These are phyloP conservation scores for Boechera retrofracta DNA, from an alignment of 345 rosid genomes.

Conservation along the genomic window DNA sequence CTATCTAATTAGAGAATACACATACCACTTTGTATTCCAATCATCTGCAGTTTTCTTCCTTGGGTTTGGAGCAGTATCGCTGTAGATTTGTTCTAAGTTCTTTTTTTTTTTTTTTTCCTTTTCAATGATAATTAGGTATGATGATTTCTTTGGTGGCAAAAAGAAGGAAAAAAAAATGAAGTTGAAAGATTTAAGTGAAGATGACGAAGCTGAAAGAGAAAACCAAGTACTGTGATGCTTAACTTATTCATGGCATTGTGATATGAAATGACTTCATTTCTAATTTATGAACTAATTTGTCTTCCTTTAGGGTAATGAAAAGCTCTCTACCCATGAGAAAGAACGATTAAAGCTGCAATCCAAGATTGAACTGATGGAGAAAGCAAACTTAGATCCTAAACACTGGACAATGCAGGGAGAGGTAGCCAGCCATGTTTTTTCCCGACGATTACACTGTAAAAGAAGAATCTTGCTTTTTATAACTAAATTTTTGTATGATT, in stretches of 20 bases:
- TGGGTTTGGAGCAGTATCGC: background rate
- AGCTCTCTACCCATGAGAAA: conserved; percentile 82
- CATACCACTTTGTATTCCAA: conserved; percentile 3
- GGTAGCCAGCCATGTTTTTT: conserved; percentile 51
- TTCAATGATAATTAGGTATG: conserved; percentile 56
- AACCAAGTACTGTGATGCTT: conserved; percentile 47
- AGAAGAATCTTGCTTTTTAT: background rate
- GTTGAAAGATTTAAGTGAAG: conserved; percentile 51
- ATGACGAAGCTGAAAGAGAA: conserved; percentile 51
- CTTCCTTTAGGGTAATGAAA: conserved; percentile 52
- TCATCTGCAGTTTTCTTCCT: background rate
- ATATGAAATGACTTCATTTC: conserved; percentile 22
- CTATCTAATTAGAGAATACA: conserved; percentile 12
- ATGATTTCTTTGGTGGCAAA: conserved; percentile 76
- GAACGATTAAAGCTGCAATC: conserved; percentile 60
- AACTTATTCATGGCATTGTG: conserved; percentile 14
- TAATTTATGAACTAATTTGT: conserved; percentile 10
- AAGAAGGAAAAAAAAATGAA: conserved; percentile 49
- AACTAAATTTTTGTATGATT: conserved; percentile 10
- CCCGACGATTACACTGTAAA: background rate
- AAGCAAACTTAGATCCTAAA: conserved; percentile 84
- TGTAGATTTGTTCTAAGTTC: conserved; percentile 4
- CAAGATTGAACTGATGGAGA: conserved; percentile 85
- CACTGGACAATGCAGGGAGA: conserved; percentile 99
- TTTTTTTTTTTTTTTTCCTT: background rate